Percentiles rank a stretch among this genome's conserved stretches.
phyloP scores from a whole-genome alignment of 805 yeast genomes.

The Candida sonorensis region DNA sequence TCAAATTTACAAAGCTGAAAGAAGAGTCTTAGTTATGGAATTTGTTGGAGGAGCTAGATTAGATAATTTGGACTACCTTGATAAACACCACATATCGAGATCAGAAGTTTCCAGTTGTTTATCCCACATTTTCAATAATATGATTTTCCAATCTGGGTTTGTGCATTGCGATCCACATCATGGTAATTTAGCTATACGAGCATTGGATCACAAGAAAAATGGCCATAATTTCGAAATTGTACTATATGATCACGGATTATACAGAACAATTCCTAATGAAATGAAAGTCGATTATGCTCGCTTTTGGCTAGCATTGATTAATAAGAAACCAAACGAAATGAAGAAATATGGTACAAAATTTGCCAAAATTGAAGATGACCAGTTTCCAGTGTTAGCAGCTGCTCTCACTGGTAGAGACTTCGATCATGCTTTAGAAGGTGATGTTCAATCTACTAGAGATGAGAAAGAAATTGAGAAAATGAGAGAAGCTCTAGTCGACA shows the following conservation, averaged over 20 bases:
- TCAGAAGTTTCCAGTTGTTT: conserved; percentile 78
- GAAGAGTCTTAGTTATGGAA: conserved; percentile 82
- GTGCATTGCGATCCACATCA: conserved; percentile 99
- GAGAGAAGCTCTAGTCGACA: conserved; percentile 54
- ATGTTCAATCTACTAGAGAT: conserved; percentile 47
- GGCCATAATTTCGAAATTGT: conserved; percentile 83
- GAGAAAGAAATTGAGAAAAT: conserved; percentile 61
- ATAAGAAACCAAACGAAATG: conserved; percentile 62
- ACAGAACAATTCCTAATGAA: conserved; percentile 71
- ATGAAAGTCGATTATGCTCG: conserved; percentile 80
- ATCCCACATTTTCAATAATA: conserved; percentile 84
- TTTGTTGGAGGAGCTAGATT: conserved; percentile 74
- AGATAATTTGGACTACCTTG: conserved; percentile 65
- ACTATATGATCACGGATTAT: conserved; percentile 91
- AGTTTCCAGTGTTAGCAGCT: conserved; percentile 80
- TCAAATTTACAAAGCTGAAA: conserved; percentile 53
- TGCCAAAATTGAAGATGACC: conserved; percentile 71
- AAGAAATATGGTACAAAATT: conserved; percentile 64
- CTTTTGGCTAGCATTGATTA: conserved; percentile 87
- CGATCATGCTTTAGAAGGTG: conserved; percentile 61
- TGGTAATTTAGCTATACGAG: conserved; percentile 84
- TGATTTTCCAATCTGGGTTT: conserved; percentile 91
- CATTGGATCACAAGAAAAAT: conserved; percentile 24
- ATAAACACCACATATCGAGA: conserved; percentile 56
- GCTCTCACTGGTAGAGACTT: conserved; percentile 95